Conservation (phyloP, 139 green algal species). For the Asterochloris erici region DNA sequence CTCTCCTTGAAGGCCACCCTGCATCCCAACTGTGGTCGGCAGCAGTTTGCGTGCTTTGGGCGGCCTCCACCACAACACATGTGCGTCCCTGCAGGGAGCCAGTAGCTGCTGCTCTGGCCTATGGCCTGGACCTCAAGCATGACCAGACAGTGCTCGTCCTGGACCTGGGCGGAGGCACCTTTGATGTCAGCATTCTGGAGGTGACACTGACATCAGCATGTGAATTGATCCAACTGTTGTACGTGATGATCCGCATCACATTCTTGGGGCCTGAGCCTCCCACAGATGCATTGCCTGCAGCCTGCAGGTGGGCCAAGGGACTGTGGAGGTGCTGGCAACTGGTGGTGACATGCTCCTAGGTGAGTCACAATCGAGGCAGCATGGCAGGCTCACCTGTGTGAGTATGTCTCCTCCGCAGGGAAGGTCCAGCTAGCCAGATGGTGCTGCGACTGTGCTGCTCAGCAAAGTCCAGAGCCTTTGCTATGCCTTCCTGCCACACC, state of each 20-base stretch:
- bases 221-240: too few species aligned
- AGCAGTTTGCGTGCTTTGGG: too few species aligned
- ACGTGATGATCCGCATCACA: too few species aligned
- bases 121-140: constrained; percentile 73
- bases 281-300: background rate
- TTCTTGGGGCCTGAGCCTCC: constrained; percentile 24
- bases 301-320: constrained; percentile 58
- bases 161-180: constrained; percentile 89
- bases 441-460: too few species aligned
- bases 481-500: background rate
- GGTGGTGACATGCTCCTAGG: constrained; percentile 78
- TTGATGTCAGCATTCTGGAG: constrained; percentile 85
- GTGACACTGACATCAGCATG: too few species aligned
- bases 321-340: constrained; percentile 83
- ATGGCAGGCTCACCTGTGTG: too few species aligned
- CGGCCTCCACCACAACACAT: background rate
- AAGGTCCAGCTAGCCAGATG: too few species aligned
- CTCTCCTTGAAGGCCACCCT: too few species aligned
- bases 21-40: too few species aligned
- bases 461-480: too few species aligned
- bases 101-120: constrained; percentile 82
- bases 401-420: too few species aligned
- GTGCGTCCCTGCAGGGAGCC: constrained; percentile 57
- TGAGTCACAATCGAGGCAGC: background rate
- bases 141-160: constrained; percentile 88